Percentiles rank a stretch among this genome's conserved stretches.
phyloP scores from a whole-genome alignment of 441 rosid species.

The Monsonia emarginata region DNA sequence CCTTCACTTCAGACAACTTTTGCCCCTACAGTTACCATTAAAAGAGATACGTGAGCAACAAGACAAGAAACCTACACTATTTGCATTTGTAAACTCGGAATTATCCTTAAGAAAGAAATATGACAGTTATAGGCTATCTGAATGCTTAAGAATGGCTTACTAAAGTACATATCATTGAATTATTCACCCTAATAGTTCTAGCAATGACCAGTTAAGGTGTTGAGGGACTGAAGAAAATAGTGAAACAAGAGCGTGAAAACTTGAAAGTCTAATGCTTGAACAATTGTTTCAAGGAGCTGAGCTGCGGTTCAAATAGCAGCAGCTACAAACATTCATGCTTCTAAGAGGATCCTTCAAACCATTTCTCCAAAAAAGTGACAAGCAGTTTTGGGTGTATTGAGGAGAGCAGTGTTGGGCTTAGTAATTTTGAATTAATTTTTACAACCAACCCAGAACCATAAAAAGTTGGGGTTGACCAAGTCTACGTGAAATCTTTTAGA shows the following conservation, averaged over 20 bases:
- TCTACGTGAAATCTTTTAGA: too few species aligned
- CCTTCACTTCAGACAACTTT: slow-evolving; percentile 70
- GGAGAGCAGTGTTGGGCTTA: too few species aligned
- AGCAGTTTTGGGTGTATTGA: too few species aligned
- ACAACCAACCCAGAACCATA: too few species aligned
- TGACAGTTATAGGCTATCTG: background rate
- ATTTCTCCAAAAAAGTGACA: too few species aligned
- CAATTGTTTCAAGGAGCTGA: too few species aligned
- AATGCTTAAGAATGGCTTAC: background rate
- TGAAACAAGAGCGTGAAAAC: background rate
- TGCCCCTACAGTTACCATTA: slow-evolving; percentile 46
- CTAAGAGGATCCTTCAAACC: too few species aligned
- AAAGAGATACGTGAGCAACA: slow-evolving; percentile 17
- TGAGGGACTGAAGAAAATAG: background rate
- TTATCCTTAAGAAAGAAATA: slow-evolving; percentile 11
- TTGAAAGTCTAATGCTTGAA: too few species aligned
- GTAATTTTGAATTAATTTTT: too few species aligned
- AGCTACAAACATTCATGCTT: too few species aligned
- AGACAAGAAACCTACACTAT: slow-evolving; percentile 4
- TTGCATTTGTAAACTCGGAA: background rate
- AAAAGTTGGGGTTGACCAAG: too few species aligned
- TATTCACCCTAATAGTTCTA: background rate
- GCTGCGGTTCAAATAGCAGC: too few species aligned
- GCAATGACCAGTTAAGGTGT: background rate
- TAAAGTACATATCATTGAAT: background rate